These are phyloP conservation scores for Camellia oleifera DNA, from an alignment of 179 eudicot species.

Conservation along the genomic window DNA sequence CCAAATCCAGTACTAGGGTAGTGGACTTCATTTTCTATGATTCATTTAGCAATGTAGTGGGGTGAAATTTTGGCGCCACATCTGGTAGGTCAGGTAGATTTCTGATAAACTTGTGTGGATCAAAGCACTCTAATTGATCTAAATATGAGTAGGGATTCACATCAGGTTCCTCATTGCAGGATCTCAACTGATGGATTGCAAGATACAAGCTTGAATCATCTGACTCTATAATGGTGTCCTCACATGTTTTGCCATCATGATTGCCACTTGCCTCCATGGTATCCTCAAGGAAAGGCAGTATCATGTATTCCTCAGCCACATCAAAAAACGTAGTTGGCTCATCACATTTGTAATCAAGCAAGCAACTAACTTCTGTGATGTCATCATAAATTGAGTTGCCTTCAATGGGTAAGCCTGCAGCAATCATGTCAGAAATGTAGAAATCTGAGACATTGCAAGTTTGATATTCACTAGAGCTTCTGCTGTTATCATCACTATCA, in stretches of 20 bases:
- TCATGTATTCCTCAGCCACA: constrained; percentile 51
- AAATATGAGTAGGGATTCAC: constrained; percentile 41
- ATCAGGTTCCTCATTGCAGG: constrained; percentile 62
- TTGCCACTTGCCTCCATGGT: constrained; percentile 39
- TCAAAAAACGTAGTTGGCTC: constrained; percentile 58
- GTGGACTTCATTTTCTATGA: constrained; percentile 47
- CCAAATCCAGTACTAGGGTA: constrained; percentile 74
- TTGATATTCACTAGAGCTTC: constrained; percentile 59
- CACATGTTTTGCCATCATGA: constrained; percentile 34
- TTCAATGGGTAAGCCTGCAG: constrained; percentile 57
- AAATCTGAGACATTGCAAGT: constrained; percentile 77
- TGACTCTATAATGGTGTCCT: constrained; percentile 34
- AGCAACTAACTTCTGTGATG: constrained; percentile 32
- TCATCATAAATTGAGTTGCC: constrained; percentile 42
- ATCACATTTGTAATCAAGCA: constrained; percentile 56
- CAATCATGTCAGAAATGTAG: constrained; percentile 67
- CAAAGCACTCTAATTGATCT: constrained; percentile 66
- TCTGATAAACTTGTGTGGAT: constrained; percentile 73
- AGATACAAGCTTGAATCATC: constrained; percentile 64
- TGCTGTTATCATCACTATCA: constrained; percentile 67
- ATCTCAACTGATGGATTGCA: constrained; percentile 73
- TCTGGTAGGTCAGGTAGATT: constrained; percentile 73
- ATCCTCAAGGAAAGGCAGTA: constrained; percentile 66
- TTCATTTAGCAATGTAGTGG: constrained; percentile 41
- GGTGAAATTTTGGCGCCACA: constrained; percentile 36